phyloP scores from a whole-genome alignment of 2,329 filamentous ascomycete species.

The Dactylonectria estremocensis region DNA sequence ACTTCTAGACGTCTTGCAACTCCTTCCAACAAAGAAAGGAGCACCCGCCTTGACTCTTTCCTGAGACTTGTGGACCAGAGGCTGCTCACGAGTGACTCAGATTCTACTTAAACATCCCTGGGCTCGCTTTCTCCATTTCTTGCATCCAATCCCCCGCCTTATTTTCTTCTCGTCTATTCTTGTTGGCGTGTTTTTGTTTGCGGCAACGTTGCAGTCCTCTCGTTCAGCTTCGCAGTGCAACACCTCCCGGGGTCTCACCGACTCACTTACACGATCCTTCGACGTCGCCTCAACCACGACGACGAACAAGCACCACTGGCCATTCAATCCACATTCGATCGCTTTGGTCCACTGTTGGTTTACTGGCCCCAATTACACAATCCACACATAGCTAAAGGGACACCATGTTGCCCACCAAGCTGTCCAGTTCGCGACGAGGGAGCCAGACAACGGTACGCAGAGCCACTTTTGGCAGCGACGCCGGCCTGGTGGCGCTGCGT shows the following conservation, averaged over 20 bases:
- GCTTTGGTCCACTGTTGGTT: not conserved
- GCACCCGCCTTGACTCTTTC: not conserved
- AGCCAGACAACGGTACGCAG: conserved; percentile 54
- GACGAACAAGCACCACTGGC: conserved; percentile 10
- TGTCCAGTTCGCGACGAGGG: conserved; percentile 61
- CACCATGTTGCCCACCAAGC: conserved; percentile 58
- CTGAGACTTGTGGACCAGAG: conserved; percentile 4
- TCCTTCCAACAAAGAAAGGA: conserved; percentile 13
- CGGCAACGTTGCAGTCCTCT: conserved; percentile 20
- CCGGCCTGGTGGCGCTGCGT: conserved; percentile 67
- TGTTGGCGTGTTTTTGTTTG: conserved; percentile 12
- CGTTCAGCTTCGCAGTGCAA: not conserved
- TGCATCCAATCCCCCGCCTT: not conserved
- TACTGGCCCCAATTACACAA: not conserved
- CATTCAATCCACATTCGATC: not conserved
- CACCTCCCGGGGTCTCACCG: conserved; percentile 16
- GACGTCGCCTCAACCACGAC: conserved; percentile 5
- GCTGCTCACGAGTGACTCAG: conserved; percentile 9
- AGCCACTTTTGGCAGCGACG: conserved; percentile 62
- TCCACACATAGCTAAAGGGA: conserved; percentile 22
- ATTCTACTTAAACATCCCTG: conserved; percentile 7
- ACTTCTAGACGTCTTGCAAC: not conserved
- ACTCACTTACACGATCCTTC: conserved; percentile 26
- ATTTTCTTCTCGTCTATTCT: not conserved
- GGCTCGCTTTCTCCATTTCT: conserved; percentile 4